A percentile compares a stretch with the other conserved stretches of the same genome.
phyloP scores from a whole-genome alignment of 192 early-diverging fungal genomes.

The Cetraspora pellucida region DNA sequence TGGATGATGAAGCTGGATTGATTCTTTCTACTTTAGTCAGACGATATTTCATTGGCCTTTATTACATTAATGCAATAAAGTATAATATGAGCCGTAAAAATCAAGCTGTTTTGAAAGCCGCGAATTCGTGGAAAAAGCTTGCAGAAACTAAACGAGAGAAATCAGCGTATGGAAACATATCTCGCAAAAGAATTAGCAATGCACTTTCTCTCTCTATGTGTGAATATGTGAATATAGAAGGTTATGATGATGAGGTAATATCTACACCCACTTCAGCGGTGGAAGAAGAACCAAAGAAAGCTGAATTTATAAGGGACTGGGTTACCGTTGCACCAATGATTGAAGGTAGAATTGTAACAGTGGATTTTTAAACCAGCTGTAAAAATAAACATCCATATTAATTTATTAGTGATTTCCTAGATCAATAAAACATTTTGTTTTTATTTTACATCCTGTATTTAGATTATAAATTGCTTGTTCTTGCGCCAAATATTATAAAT shows the following conservation, averaged over 20 bases:
- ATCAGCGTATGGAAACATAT: conserved; percentile 22
- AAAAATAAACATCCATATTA: too few species aligned
- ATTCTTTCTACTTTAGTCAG: conserved; percentile 56
- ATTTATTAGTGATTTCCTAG: too few species aligned
- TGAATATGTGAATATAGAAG: conserved; percentile 39
- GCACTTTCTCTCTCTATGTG: conserved; percentile 36
- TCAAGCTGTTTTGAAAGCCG: conserved; percentile 23
- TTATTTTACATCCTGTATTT: too few species aligned
- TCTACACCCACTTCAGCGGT: conserved; percentile 35
- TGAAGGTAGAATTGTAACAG: conserved; percentile 54
- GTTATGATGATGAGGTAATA: conserved; percentile 45
- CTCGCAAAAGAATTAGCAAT: conserved; percentile 23
- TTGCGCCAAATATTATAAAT: too few species aligned
- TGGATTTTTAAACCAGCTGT: conserved; percentile 1
- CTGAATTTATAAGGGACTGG: conserved; percentile 54
- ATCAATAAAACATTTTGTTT: too few species aligned
- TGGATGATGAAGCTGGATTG: conserved; percentile 68
- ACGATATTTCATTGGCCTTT: conserved; percentile 62
- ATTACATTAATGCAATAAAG: conserved; percentile 58
- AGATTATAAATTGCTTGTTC: too few species aligned
- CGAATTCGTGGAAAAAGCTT: conserved; percentile 23
- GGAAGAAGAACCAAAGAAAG: conserved; percentile 42
- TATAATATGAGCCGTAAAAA: conserved; percentile 37
- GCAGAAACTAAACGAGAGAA: conserved; percentile 16
- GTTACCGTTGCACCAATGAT: conserved; percentile 55